Base-by-base conservation (phyloP, 1,284 basidiomycete genomes). In the Fomes fomentarius region DNA sequence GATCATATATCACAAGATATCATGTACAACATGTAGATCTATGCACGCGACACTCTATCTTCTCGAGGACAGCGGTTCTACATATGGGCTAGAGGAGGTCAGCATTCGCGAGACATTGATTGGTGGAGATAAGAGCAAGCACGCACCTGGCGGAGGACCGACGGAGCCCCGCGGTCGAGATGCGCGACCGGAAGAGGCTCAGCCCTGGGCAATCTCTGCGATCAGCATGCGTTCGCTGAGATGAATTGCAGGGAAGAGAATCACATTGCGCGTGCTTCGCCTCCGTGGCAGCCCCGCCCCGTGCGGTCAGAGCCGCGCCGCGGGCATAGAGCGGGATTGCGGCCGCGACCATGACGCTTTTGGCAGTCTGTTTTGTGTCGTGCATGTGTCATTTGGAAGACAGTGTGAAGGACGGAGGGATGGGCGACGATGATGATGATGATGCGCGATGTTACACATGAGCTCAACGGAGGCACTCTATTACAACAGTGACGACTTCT, bases 261-360 rank as follows among this genome's bases (percentile, higher is more conserved):
- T 41, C 31, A 49, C 47, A 11, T 49, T 41, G 33, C 10, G 9
- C 26, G 3, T 15, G 28, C 28, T 30, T 12, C 28, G 6, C 28
- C n/a, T n/a, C n/a, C n/a, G n/a, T n/a, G n/a, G n/a, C n/a, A n/a
- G 14, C 17, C 19, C 40, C 11, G 25, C 22, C 10, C 7, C 35
- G 35, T 17, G 28, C 41, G 37, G 37, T 63, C 56, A 63, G 44
- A 65, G 45, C 49, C 62, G 60, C 43, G 62, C 58, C 4, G 61
- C 52, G 64, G 64, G 50, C 24, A 52, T 63, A 61, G 60, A 56
- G 58, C 58, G 64, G 63, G 35, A 43, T n/a, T n/a, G n/a, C 37
- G 21, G 25, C 28, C 37, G 19, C 43, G 41, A 17, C 19, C 37
- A 38, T 37, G 26, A 17, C 21, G 50, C 37, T 26, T 40, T 34